These are phyloP conservation scores for Pharnaceum exiguum DNA, from an alignment of 148 eudicot species.

Conservation along the genomic window DNA sequence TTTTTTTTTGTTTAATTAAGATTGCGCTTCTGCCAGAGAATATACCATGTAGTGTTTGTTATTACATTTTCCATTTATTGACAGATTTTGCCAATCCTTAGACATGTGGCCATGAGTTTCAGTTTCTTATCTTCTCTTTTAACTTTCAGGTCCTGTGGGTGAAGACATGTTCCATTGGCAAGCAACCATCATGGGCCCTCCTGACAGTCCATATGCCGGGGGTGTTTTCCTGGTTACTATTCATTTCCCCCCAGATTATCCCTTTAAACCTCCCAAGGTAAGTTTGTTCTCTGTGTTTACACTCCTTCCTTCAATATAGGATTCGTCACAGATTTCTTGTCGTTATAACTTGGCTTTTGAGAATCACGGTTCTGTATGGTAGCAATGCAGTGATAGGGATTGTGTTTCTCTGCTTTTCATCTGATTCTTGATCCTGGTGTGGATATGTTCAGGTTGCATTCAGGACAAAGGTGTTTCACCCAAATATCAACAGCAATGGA, in stretches of 20 bases:
- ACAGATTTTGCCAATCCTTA: no score
- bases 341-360: background rate
- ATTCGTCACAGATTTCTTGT: background rate
- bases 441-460: constrained; percentile 47
- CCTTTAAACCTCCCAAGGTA: constrained; percentile 42
- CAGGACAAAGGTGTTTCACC: constrained; percentile 45
- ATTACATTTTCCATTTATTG: no score
- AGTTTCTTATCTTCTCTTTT: background rate
- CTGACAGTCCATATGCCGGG: constrained; percentile 32
- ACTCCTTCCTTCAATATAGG: background rate
- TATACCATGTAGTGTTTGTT: no score
- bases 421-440: no score
- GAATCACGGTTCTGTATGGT: background rate
- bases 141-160: constrained; percentile 30
- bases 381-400: background rate
- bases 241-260: constrained; percentile 37
- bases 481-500: constrained; percentile 42
- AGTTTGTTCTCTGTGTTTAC: background rate
- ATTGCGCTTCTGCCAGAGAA: no score
- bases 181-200: constrained; percentile 35
- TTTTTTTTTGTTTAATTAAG: no score
- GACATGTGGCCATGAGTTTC: background rate
- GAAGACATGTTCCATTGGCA: constrained; percentile 41
- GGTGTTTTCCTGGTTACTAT: constrained; percentile 34
- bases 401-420: background rate